phyloP scores from a whole-genome alignment of 169 alveolate species.

The Babesia gibsoni region DNA sequence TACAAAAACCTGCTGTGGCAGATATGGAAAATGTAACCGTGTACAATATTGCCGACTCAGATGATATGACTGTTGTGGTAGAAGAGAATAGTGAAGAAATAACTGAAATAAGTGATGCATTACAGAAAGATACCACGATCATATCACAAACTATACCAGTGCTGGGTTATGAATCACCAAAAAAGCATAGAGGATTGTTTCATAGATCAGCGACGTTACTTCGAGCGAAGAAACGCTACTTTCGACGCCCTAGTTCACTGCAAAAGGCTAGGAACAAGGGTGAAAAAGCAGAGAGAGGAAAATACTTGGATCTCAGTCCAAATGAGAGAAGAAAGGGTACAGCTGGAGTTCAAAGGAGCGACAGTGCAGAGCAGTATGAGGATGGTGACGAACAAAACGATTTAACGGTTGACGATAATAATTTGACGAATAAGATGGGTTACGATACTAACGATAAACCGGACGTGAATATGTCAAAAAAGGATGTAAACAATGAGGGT shows the following conservation, averaged over 20 bases:
- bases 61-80: background rate
- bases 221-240: background rate
- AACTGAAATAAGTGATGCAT: no score
- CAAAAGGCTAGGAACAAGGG: background rate
- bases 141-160: background rate
- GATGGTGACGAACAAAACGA: background rate
- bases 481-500: background rate
- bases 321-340: background rate
- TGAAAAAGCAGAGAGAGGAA: background rate
- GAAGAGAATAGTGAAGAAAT: background rate
- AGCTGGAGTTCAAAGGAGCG: background rate
- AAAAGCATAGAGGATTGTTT: background rate
- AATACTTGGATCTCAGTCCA: background rate
- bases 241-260: no score
- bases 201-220: background rate
- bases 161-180: background rate
- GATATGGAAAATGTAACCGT: background rate
- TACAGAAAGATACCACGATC: background rate
- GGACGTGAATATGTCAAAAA: no score
- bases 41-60: background rate
- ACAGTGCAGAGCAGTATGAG: conserved; percentile 14
- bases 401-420: conserved; percentile 5
- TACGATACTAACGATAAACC: no score
- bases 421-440: no score
- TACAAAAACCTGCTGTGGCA: background rate